Evolutionary conservation across 805 yeast species (phyloP).

Genomic region (Vanderwaltozyma yarrowii): DNA sequence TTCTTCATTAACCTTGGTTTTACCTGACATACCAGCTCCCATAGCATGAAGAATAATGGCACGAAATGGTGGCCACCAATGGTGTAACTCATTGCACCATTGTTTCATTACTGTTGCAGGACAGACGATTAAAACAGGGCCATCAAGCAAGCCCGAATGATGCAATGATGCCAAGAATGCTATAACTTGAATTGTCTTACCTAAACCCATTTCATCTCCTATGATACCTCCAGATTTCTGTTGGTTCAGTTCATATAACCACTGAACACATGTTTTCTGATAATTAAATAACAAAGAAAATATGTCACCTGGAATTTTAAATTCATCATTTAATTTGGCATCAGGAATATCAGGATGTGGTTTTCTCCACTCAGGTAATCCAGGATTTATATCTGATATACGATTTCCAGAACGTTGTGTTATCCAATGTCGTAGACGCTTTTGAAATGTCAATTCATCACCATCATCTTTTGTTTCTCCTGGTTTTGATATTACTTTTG

Average conservation of each 20-base stretch:
- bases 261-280: constrained; percentile 93
- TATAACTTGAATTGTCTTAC: constrained; percentile 88
- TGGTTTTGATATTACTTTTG: constrained; percentile 14
- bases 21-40: constrained; percentile 67
- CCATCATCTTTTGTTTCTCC: constrained; percentile 60
- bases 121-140: constrained; percentile 80
- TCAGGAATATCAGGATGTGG: constrained; percentile 75
- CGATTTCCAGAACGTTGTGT: constrained; percentile 37
- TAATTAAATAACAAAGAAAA: constrained; percentile 81
- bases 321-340: constrained; percentile 59
- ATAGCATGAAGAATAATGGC: constrained; percentile 82
- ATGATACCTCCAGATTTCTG: constrained; percentile 91
- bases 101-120: constrained; percentile 95
- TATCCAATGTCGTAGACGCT: constrained; percentile 53
- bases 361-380: constrained; percentile 49
- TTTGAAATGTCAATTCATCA: constrained; percentile 52
- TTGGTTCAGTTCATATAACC: constrained; percentile 90
- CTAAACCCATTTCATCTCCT: constrained; percentile 98
- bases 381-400: constrained; percentile 12
- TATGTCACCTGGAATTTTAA: constrained; percentile 81
- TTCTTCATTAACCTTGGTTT: constrained; percentile 32
- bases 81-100: constrained; percentile 94
- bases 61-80: constrained; percentile 97
- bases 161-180: constrained; percentile 87
- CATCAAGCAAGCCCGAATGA: constrained; percentile 60